Evolutionary conservation across 805 yeast genomes (phyloP).

Genomic region (Zygotorulaspora danielsina): DNA sequence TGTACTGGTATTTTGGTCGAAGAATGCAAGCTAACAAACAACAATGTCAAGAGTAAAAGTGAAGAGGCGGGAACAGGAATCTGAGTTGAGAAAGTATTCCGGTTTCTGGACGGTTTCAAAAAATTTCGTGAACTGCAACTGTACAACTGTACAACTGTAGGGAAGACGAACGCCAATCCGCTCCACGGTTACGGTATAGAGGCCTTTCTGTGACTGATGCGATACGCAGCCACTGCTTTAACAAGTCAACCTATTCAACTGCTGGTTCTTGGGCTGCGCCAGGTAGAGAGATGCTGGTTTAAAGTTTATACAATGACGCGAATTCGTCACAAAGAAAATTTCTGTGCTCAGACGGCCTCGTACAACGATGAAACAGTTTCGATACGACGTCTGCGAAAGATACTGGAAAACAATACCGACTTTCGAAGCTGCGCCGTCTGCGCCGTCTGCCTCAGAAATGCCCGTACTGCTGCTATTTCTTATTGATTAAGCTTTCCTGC

Average conservation of each 20-base stretch:
- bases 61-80: no score
- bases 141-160: not conserved
- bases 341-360: not conserved
- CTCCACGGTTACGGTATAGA: no score
- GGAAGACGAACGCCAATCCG: not conserved
- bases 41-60: slow-evolving; percentile 1
- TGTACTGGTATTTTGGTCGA: not conserved
- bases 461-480: no score
- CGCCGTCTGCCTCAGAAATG: no score
- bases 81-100: not conserved
- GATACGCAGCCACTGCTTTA: not conserved
- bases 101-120: not conserved
- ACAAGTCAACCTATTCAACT: no score
- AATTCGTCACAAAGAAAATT: not conserved
- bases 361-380: not conserved
- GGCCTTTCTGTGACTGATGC: not conserved
- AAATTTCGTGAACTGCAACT: not conserved
- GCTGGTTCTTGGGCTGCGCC: no score
- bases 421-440: no score
- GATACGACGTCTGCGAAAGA: no score
- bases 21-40: not conserved
- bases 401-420: not conserved
- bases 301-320: not conserved
- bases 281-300: not conserved
- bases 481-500: no score